Evolutionary conservation across 2,329 filamentous ascomycete species (phyloP).

Genomic region (Zymoseptoria ardabiliae): DNA sequence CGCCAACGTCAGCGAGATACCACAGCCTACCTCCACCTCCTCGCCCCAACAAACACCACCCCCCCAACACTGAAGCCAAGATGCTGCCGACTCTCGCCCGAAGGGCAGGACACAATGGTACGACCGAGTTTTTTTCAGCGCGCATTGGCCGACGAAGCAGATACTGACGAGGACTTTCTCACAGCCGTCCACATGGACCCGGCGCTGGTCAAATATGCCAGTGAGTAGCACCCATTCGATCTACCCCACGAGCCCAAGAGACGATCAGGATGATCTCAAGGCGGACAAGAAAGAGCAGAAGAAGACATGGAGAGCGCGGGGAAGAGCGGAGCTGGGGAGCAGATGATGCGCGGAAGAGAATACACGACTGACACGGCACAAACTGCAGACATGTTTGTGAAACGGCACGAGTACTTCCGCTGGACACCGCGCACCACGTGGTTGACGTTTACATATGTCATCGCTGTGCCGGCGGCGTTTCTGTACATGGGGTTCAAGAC

Average conservation of each 20-base stretch:
- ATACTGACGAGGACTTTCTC: constrained; percentile 12
- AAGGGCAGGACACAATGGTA: constrained; percentile 35
- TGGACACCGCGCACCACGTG: constrained; percentile 80
- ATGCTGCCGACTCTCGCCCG: constrained; percentile 27
- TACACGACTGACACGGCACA: constrained; percentile 3
- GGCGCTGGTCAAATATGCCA: constrained; percentile 49
- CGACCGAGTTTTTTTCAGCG: constrained; percentile 4
- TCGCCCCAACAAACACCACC: constrained; percentile 3
- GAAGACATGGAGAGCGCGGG: constrained; percentile 1
- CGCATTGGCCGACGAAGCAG: background rate
- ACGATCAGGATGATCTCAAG: background rate
- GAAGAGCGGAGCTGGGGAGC: background rate
- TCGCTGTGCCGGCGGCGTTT: constrained; percentile 63
- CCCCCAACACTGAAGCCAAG: constrained; percentile 10
- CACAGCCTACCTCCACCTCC: constrained; percentile 1
- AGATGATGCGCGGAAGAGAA: background rate
- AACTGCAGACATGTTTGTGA: constrained; percentile 65
- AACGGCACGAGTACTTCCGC: constrained; percentile 90
- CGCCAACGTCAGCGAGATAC: background rate
- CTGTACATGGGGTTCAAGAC: constrained; percentile 68
- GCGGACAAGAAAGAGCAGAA: background rate
- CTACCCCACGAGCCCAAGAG: constrained; percentile 28
- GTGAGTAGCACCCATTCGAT: constrained; percentile 29
- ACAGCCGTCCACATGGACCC: constrained; percentile 47
- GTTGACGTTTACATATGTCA: constrained; percentile 69